phyloP scores from a whole-genome alignment of 179 eudicot species.

The Beta macrorhiza region DNA sequence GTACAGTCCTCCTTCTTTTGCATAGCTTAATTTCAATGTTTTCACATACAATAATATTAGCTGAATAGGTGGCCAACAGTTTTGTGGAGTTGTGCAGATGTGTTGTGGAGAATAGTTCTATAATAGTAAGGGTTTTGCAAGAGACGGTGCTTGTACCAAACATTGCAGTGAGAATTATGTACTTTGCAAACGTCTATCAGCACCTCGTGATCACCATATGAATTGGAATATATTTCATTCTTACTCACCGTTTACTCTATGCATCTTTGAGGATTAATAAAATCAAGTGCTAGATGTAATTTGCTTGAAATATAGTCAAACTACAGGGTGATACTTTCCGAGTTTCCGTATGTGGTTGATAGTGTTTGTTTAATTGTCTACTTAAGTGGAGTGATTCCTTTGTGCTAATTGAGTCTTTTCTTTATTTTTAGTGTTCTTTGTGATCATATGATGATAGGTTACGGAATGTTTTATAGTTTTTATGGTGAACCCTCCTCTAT shows the following conservation, averaged over 20 bases:
- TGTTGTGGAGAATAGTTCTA: neutral
- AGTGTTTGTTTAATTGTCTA: neutral
- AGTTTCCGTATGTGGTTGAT: neutral
- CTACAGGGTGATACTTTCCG: neutral
- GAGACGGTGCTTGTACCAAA: neutral
- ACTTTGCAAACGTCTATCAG: slow-evolving; percentile 7
- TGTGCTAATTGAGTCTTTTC: neutral
- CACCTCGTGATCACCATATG: neutral
- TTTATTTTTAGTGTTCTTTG: neutral
- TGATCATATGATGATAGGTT: neutral
- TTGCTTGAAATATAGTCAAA: neutral
- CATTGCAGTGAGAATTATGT: neutral
- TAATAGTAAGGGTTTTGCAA: neutral
- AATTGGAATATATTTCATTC: neutral
- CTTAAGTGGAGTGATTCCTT: neutral
- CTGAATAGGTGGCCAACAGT: neutral
- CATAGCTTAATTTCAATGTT: neutral
- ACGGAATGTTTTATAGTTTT: neutral
- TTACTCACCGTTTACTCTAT: neutral
- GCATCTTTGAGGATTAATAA: neutral
- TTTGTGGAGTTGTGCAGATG: neutral
- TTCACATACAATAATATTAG: neutral
- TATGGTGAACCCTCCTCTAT: neutral
- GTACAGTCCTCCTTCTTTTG: neutral
- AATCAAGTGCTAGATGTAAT: neutral